A percentile compares a stretch with the other conserved stretches of the same genome.
phyloP scores from a whole-genome alignment of 805 yeast genomes.

The Zygoascus biomembranicola region DNA sequence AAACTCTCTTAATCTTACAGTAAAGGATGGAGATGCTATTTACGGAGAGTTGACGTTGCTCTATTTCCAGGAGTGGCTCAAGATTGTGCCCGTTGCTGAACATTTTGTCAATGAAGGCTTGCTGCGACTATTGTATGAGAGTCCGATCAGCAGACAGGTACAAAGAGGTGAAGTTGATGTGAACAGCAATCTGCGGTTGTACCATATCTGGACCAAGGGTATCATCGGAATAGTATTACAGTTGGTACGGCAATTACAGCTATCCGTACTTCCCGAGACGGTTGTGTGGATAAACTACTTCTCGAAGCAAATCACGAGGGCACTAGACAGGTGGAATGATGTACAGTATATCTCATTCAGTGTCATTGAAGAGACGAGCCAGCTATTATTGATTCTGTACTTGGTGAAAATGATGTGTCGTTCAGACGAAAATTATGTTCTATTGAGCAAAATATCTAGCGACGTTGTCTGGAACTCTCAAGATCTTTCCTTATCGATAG shows the following conservation, averaged over 20 bases:
- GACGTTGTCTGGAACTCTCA: constrained; percentile 33
- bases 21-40: constrained; percentile 46
- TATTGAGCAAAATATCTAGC: constrained; percentile 2
- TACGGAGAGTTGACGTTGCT: constrained; percentile 66
- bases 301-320: constrained; percentile 52
- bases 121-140: constrained; percentile 59
- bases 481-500: constrained; percentile 53
- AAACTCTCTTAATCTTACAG: constrained; percentile 51
- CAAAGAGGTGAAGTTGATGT: constrained; percentile 58
- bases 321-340: constrained; percentile 62
- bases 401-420: constrained; percentile 47
- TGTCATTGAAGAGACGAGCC: constrained; percentile 55
- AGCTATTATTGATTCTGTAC: constrained; percentile 56
- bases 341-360: constrained; percentile 42
- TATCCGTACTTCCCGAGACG: constrained; percentile 53
- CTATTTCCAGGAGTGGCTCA: constrained; percentile 60
- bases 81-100: constrained; percentile 56
- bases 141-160: constrained; percentile 59
- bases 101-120: constrained; percentile 56
- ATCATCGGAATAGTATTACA: constrained; percentile 58
- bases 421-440: constrained; percentile 36
- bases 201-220: constrained; percentile 82
- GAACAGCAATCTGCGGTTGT: constrained; percentile 45
- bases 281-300: constrained; percentile 56
- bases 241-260: constrained; percentile 55